Evolutionary conservation across 495 filamentous ascomycete species (phyloP).

Genomic region (Evernia prunastri): DNA sequence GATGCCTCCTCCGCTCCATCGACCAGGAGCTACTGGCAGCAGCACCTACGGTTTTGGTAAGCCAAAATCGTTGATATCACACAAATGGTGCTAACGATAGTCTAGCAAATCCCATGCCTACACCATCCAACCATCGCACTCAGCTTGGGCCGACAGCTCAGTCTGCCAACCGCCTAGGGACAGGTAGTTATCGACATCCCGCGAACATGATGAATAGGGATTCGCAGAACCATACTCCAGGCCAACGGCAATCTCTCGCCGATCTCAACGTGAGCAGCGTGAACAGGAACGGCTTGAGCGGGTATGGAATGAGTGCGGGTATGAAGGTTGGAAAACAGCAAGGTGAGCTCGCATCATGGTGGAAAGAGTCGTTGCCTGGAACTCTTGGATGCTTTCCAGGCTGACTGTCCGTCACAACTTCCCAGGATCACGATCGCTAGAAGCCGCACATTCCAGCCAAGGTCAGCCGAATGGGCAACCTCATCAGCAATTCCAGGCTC

Average conservation of each 20-base stretch:
- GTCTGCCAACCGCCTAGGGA: slow-evolving; percentile 8
- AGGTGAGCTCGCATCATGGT: not conserved
- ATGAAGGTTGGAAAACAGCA: slow-evolving; percentile 34
- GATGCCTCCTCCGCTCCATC: slow-evolving; percentile 23
- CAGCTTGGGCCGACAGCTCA: slow-evolving; percentile 22
- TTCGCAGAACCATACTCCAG: slow-evolving; percentile 24
- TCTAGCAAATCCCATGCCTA: slow-evolving; percentile 13
- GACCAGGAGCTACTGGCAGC: slow-evolving; percentile 14
- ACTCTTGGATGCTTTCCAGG: not conserved
- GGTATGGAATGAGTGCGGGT: slow-evolving; percentile 46
- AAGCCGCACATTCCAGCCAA: not conserved
- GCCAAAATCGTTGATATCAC: not conserved
- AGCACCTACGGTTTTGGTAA: slow-evolving; percentile 11
- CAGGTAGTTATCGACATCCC: slow-evolving; percentile 16
- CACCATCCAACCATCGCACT: slow-evolving; percentile 29
- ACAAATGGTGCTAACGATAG: not conserved
- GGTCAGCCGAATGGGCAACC: not conserved
- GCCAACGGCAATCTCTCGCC: slow-evolving; percentile 31
- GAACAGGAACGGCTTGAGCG: slow-evolving; percentile 25
- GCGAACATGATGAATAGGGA: slow-evolving; percentile 18
- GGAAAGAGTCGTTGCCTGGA: not conserved
- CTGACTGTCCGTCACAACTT: not conserved
- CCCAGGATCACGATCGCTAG: not conserved
- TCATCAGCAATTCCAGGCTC: not conserved
- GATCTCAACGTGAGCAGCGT: slow-evolving; percentile 28